A percentile compares a stretch with the other conserved stretches of the same genome.
Evolutionary conservation across 208 protist species (phyloP).

Genomic region (Porcisia deanei): DNA sequence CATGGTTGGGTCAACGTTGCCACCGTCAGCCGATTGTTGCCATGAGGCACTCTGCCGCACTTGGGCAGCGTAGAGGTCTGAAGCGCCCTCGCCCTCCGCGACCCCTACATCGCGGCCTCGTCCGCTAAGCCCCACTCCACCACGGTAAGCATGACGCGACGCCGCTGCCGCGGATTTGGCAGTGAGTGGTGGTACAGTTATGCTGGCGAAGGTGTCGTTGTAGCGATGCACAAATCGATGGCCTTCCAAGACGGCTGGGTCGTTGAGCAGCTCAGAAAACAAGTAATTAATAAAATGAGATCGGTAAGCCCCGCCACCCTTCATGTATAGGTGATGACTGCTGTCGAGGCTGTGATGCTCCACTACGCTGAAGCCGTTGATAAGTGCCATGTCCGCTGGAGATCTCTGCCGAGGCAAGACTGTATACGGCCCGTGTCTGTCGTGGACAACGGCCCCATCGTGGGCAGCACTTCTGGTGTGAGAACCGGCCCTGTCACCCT

Average conservation of each 20-base stretch:
- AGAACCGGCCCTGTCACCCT: background rate
- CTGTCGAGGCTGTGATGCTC: conserved; percentile 80
- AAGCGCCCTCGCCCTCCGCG: conserved; percentile 10
- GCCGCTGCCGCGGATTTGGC: background rate
- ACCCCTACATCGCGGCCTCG: background rate
- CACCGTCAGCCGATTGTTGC: background rate
- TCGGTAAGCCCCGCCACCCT: conserved; percentile 72
- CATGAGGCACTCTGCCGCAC: conserved; percentile 1
- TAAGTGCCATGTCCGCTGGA: conserved; percentile 63
- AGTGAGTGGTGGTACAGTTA: conserved; percentile 57
- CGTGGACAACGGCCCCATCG: background rate
- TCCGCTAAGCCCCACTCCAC: background rate
- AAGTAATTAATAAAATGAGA: conserved; percentile 87
- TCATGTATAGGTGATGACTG: conserved; percentile 74
- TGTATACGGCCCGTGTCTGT: background rate
- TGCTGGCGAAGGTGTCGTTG: conserved; percentile 74
- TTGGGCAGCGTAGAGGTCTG: conserved; percentile 1
- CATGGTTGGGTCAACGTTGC: background rate
- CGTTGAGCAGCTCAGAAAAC: conserved; percentile 51
- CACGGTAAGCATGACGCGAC: background rate
- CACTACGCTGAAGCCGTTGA: conserved; percentile 90
- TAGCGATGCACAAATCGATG: conserved; percentile 69
- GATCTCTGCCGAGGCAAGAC: conserved; percentile 26
- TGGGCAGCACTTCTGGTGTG: background rate
- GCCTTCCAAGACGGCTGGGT: conserved; percentile 34